A percentile compares a stretch with the other conserved stretches of the same genome.
Conservation (phyloP, 441 rosid species). For the Viola pubescens region DNA sequence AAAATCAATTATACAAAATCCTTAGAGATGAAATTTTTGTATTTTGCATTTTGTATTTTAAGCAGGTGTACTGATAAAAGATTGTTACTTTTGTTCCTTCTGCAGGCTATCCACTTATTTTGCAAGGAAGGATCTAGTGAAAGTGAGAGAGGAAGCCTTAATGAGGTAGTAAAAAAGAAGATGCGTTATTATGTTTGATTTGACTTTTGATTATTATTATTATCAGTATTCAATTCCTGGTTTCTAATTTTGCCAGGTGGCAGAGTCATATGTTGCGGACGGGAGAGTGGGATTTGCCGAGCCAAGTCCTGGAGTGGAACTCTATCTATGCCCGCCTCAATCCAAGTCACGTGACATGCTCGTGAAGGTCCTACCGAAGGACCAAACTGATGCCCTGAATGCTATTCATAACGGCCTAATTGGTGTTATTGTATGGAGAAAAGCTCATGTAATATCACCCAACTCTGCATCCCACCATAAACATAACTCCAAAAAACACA, state of each 20-base stretch:
- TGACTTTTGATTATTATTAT: neutral
- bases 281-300: slow-evolving; percentile 74
- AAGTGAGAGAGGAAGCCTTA: no score
- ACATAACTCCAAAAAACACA: slow-evolving; percentile 45
- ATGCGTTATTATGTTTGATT: no score
- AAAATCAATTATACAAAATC: no score
- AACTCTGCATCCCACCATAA: slow-evolving; percentile 45
- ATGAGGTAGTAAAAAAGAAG: no score
- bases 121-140: no score
- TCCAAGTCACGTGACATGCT: slow-evolving; percentile 45
- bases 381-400: slow-evolving; percentile 43
- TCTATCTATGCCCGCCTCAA: slow-evolving; percentile 66
- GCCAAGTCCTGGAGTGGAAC: slow-evolving; percentile 67
- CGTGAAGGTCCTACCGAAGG: slow-evolving; percentile 49
- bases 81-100: no score
- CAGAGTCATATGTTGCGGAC: slow-evolving; percentile 47
- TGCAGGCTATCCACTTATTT: no score
- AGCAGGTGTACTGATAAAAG: no score
- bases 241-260: slow-evolving; percentile 35
- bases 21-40: no score
- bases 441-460: slow-evolving; percentile 51
- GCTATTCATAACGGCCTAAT: slow-evolving; percentile 67
- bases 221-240: neutral
- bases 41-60: no score
- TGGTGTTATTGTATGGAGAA: slow-evolving; percentile 94